Conservation (phyloP, 345 rosid species). For the Hibiscus syriacus region DNA sequence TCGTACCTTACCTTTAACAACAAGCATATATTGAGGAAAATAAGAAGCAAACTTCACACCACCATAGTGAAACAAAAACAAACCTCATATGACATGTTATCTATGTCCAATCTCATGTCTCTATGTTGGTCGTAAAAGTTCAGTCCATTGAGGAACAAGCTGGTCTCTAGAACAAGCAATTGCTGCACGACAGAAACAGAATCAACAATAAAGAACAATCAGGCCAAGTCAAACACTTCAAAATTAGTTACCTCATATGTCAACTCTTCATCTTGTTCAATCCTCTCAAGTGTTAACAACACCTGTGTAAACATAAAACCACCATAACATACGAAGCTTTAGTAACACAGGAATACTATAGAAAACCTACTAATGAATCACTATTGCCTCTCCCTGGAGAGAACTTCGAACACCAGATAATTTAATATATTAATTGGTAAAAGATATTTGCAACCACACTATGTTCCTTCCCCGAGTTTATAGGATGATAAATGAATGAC, state of each 20-base stretch:
- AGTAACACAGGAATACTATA: background rate
- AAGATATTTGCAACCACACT: background rate
- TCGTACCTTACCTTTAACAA: background rate
- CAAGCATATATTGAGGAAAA: background rate
- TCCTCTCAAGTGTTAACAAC: slow-evolving; percentile 80
- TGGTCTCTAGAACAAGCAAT: slow-evolving; percentile 72
- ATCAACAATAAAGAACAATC: background rate
- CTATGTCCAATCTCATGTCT: slow-evolving; percentile 94
- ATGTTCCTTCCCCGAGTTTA: background rate
- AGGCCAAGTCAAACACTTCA: slow-evolving; percentile 11
- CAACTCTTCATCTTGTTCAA: slow-evolving; percentile 78
- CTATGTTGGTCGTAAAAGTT: slow-evolving; percentile 82
- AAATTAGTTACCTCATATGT: slow-evolving; percentile 59
- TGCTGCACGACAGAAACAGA: slow-evolving; percentile 47
- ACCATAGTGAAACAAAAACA: slow-evolving; percentile 15
- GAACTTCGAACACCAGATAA: background rate
- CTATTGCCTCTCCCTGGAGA: background rate
- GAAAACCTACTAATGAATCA: background rate
- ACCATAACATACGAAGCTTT: background rate
- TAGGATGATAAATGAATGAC: background rate
- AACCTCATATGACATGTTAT: slow-evolving; percentile 97
- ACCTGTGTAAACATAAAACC: slow-evolving; percentile 41
- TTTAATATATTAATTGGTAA: background rate
- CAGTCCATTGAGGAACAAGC: slow-evolving; percentile 60
- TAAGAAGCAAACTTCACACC: background rate